Evolutionary conservation across 257 asterid species (phyloP).

Genomic region (Ehretia macrophylla): DNA sequence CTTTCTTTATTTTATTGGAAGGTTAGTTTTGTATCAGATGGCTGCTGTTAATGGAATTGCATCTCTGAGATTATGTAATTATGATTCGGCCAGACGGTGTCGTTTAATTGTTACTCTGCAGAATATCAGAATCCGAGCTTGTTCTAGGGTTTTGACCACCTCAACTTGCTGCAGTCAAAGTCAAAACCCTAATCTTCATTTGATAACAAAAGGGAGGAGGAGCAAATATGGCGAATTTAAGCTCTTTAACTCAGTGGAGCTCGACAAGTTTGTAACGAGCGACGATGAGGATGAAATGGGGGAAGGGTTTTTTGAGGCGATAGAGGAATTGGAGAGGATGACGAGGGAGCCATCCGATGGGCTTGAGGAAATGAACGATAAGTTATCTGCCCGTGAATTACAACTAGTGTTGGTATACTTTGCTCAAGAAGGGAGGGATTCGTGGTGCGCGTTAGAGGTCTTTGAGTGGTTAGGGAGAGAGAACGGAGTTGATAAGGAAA

Average conservation of each 20-base stretch:
- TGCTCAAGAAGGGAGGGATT: slow-evolving; percentile 94
- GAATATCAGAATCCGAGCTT: slow-evolving; percentile 4
- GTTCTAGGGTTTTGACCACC: slow-evolving; percentile 6
- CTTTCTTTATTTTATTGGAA: neutral
- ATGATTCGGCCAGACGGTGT: slow-evolving; percentile 6
- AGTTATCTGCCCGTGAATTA: slow-evolving; percentile 72
- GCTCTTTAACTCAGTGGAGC: slow-evolving; percentile 56
- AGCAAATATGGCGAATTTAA: slow-evolving; percentile 24
- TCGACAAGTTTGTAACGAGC: slow-evolving; percentile 68
- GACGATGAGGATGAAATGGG: slow-evolving; percentile 83
- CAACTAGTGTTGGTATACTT: slow-evolving; percentile 87
- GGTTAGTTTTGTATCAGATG: slow-evolving; percentile 12
- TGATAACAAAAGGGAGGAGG: slow-evolving; percentile 6
- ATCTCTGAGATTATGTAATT: slow-evolving; percentile 1
- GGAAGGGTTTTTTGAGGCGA: slow-evolving; percentile 87
- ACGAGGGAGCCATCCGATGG: slow-evolving; percentile 91
- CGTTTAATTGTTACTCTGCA: neutral
- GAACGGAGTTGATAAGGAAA: slow-evolving; percentile 90
- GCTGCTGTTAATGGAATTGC: slow-evolving; percentile 18
- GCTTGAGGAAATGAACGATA: slow-evolving; percentile 83
- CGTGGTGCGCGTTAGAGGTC: slow-evolving; percentile 96
- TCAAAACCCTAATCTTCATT: slow-evolving; percentile 9
- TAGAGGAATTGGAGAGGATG: slow-evolving; percentile 90
- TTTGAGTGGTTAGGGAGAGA: slow-evolving; percentile 96
- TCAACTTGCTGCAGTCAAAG: neutral